Base-by-base conservation (phyloP, 1,284 basidiomycete species). In the Kwoniella shivajii region DNA sequence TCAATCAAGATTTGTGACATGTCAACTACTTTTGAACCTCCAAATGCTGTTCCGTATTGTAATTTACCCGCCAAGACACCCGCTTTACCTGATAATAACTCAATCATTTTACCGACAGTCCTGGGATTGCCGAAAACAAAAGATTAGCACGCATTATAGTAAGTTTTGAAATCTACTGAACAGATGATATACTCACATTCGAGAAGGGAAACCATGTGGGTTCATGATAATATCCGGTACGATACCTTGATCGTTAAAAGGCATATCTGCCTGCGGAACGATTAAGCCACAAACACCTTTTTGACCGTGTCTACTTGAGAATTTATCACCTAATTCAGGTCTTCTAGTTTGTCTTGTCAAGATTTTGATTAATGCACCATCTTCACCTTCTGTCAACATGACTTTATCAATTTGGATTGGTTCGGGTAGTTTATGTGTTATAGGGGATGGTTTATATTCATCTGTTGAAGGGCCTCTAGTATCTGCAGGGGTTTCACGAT, bases 101-200 rank as follows among this genome's bases (percentile, higher is more conserved):
- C 96, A 57, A 99, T 96, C 96, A 99, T 99, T 81, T 99, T 99
- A 44, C 96, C 96, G 37, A 99, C 96, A 31, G 96, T 98, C 76
- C 74, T 75, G 60, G 13, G 29, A 37, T 9, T 46, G 22, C 6
- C 5, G 11, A 44, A 44, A 29, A 30, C 3, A 38, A 33, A 22
- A 22, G 14, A 44, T 22, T 26, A 44, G 22, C 11, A 5, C 10
- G 14, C n/a, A n/a, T n/a, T n/a, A n/a, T 13, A 26, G 9, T 26
- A 26, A 26, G 11, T 33, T 11, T 6, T 47, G 13, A 10, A 18
- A 38, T 10, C 20, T 18, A 38, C 6, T 16, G 18, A 38, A 22
- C 16, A n/a, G 13, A 9, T 18, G 4, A 10, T 16, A 3, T 16
- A 67, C 73, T 69, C 60, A 76, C 95, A 99, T 99, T 53, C 96